Conservation (phyloP, 176 grass and related monocot species). For the Typha latifolia region DNA sequence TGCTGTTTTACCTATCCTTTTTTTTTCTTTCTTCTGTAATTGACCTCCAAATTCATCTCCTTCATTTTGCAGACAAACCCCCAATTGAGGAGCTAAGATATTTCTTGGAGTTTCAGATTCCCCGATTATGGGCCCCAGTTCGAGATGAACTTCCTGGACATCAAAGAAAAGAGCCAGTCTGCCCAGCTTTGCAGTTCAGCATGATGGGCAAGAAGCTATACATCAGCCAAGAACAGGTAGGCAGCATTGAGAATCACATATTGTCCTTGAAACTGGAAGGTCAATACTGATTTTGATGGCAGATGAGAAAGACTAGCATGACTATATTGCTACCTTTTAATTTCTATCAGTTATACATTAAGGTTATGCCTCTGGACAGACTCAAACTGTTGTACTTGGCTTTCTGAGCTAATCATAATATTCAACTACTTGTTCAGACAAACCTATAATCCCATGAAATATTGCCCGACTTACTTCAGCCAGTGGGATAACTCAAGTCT, state of each 20-base stretch:
- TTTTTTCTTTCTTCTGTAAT: slow-evolving; percentile 2
- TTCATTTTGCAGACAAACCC: slow-evolving; percentile 52
- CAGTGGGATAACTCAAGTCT: not conserved
- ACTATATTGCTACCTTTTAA: slow-evolving; percentile 1
- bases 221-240: slow-evolving; percentile 56
- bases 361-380: too few relatives aligned
- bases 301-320: too few relatives aligned
- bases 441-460: too few relatives aligned
- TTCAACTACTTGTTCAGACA: too few relatives aligned
- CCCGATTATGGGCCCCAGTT: slow-evolving; percentile 53
- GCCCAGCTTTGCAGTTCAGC: slow-evolving; percentile 62
- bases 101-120: slow-evolving; percentile 67
- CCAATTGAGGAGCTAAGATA: slow-evolving; percentile 62
- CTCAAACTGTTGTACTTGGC: too few relatives aligned
- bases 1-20: not conserved
- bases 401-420: too few relatives aligned
- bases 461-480: not conserved
- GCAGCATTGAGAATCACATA: not conserved
- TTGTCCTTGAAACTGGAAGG: not conserved
- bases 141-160: slow-evolving; percentile 33
- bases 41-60: not conserved
- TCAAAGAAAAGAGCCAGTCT: slow-evolving; percentile 64
- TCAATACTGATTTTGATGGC: not conserved
- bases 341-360: not conserved
- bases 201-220: slow-evolving; percentile 62